These are phyloP conservation scores for Leptoxyphium fumago DNA, from an alignment of 2,329 filamentous ascomycete species.

Conservation along the genomic window DNA sequence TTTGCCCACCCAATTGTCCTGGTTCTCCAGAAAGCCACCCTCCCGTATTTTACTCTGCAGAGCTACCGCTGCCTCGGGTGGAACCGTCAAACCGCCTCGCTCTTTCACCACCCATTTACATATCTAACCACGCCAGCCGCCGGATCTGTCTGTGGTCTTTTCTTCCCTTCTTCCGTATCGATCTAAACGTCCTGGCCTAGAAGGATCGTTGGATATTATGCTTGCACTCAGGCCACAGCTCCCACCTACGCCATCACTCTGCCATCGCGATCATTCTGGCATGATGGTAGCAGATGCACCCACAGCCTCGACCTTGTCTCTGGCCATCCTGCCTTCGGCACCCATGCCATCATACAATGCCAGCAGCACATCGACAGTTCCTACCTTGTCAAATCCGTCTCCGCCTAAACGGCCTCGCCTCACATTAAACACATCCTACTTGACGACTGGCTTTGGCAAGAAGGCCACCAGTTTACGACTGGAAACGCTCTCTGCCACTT, in stretches of 20 bases:
- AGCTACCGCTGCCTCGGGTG: too few species aligned
- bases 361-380: constrained; percentile 8
- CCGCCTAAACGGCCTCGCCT: constrained; percentile 40
- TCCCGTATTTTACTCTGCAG: too few species aligned
- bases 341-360: constrained; percentile 6
- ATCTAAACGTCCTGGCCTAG: too few species aligned
- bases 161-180: background rate
- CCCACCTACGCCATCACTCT: constrained; percentile 6
- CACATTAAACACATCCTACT: constrained; percentile 41
- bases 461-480: constrained; percentile 39
- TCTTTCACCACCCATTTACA: too few species aligned
- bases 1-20: too few species aligned
- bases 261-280: constrained; percentile 7
- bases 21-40: too few species aligned
- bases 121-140: too few species aligned
- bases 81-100: too few species aligned
- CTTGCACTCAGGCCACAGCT: constrained; percentile 16
- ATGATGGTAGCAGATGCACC: constrained; percentile 27
- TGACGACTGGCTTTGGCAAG: constrained; percentile 35
- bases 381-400: constrained; percentile 7
- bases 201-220: constrained; percentile 11
- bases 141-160: too few species aligned
- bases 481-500: constrained; percentile 39
- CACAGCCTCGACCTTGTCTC: constrained; percentile 27
- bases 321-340: constrained; percentile 25